phyloP scores from a whole-genome alignment of 192 early-diverging fungal species.

The Spizellomyces sp. region DNA sequence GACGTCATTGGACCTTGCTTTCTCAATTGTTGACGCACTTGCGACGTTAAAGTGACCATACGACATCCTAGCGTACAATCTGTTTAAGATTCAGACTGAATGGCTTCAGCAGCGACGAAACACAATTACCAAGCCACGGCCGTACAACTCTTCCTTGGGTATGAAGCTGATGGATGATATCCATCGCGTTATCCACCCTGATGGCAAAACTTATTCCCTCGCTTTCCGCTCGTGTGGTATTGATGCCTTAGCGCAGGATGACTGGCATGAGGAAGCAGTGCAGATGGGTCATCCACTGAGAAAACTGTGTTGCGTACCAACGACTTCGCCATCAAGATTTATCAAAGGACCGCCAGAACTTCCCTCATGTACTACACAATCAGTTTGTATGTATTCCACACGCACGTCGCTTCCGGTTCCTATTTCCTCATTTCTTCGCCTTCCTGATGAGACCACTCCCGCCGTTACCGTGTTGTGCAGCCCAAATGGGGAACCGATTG shows the following conservation, averaged over 20 bases:
- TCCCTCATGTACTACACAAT: conserved; percentile 55
- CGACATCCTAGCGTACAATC: conserved; percentile 23
- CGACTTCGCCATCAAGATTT: conserved; percentile 53
- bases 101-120: background rate
- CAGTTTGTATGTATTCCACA: conserved; percentile 58
- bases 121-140: conserved; percentile 44
- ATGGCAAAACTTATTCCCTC: conserved; percentile 60
- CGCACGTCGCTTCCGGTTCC: conserved; percentile 39
- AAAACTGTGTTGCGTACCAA: conserved; percentile 29
- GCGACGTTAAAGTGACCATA: conserved; percentile 45
- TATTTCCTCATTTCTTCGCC: conserved; percentile 42
- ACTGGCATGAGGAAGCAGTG: background rate
- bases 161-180: conserved; percentile 48
- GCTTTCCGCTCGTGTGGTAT: conserved; percentile 46
- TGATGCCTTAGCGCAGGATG: conserved; percentile 34
- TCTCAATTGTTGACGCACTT: conserved; percentile 43
- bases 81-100: background rate
- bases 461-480: conserved; percentile 54
- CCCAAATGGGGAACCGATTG: conserved; percentile 57
- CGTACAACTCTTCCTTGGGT: conserved; percentile 41
- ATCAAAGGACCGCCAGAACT: conserved; percentile 53
- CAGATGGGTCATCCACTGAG: background rate
- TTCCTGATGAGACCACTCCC: conserved; percentile 47
- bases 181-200: conserved; percentile 43
- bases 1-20: background rate